Conservation (phyloP, 345 rosid species). For the Eutrema japonicum region DNA sequence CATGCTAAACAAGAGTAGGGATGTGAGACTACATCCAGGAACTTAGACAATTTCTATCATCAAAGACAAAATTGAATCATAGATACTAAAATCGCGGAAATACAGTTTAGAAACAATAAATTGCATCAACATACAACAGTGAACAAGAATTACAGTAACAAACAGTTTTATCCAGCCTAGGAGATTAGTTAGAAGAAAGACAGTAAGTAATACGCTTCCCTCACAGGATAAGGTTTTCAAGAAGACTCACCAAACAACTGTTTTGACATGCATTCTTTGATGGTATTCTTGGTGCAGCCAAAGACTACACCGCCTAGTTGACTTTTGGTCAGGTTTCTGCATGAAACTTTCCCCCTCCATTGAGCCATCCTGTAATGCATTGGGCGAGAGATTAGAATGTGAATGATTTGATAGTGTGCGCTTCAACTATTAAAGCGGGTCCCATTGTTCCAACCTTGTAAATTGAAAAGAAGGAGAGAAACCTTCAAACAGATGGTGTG, state of each 20-base stretch:
- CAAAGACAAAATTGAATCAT: background rate
- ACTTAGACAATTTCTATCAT: constrained; percentile 4
- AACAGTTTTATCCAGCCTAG: background rate
- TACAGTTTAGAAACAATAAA: background rate
- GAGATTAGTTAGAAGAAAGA: background rate
- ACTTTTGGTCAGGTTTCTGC: constrained; percentile 56
- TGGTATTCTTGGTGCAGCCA: constrained; percentile 64
- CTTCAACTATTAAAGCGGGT: background rate
- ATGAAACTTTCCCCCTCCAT: constrained; percentile 37
- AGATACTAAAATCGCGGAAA: background rate
- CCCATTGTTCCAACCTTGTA: background rate
- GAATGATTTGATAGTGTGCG: background rate
- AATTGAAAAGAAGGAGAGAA: constrained; percentile 3
- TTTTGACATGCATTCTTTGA: constrained; percentile 61
- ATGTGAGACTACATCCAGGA: constrained; percentile 4
- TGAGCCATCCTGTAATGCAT: constrained; percentile 54
- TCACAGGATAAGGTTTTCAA: background rate
- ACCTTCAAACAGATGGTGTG: constrained; percentile 26
- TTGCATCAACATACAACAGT: background rate
- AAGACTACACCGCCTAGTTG: constrained; percentile 75
- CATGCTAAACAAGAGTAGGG: constrained; percentile 12
- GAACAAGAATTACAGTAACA: background rate
- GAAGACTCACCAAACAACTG: constrained; percentile 68
- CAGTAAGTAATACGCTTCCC: background rate
- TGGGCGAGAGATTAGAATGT: constrained; percentile 11